Evolutionary conservation across 495 filamentous ascomycete species (phyloP).

Genomic region (Podospora appendiculata): DNA sequence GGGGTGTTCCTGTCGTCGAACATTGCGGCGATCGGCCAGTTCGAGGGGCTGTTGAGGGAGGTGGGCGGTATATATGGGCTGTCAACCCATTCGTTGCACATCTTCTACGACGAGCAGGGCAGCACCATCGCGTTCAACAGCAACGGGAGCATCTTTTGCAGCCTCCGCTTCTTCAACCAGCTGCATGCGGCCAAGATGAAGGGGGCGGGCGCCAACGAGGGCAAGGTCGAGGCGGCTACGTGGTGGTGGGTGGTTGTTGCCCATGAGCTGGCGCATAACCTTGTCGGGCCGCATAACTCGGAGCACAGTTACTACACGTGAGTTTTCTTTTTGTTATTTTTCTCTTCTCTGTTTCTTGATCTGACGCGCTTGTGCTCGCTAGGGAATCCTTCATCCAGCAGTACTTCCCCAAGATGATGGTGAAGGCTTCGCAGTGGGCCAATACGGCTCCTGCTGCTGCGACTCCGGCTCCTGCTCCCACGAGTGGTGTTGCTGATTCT

Average conservation of each 20-base stretch:
- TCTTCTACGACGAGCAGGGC: conserved; percentile 76
- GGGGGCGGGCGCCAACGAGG: conserved; percentile 13
- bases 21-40: conserved; percentile 54
- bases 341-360: neutral
- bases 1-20: conserved; percentile 56
- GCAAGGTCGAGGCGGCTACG: conserved; percentile 56
- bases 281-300: conserved; percentile 70
- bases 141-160: conserved; percentile 84
- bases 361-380: neutral
- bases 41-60: conserved; percentile 63
- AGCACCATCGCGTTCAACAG: conserved; percentile 90
- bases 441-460: neutral
- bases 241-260: conserved; percentile 93
- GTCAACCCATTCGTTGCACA: conserved; percentile 54
- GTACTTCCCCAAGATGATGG: conserved; percentile 42
- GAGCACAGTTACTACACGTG: conserved; percentile 83
- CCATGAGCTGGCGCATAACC: conserved; percentile 91
- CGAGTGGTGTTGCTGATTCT: neutral
- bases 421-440: conserved; percentile 20
- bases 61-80: conserved; percentile 65
- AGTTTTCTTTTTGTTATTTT: conserved; percentile 16
- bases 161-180: conserved; percentile 77
- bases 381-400: conserved; percentile 45
- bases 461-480: neutral
- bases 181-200: conserved; percentile 50